Evolutionary conservation across 352 stramenopile genomes (phyloP).

Genomic region (Phytopythium mirpurense): DNA sequence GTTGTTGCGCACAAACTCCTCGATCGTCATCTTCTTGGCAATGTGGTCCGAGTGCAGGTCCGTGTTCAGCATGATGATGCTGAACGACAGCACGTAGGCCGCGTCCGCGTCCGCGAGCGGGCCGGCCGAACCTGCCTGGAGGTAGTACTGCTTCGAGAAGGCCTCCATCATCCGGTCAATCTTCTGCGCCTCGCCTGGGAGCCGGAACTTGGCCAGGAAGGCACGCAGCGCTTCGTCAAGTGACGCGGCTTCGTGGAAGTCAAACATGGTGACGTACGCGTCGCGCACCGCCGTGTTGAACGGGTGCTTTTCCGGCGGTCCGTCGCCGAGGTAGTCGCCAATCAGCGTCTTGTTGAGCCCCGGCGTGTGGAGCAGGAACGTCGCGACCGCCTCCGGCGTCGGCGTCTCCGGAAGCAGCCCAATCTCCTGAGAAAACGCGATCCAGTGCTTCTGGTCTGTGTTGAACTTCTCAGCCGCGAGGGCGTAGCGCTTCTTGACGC

Average conservation of each 20-base stretch:
- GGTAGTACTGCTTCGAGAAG: constrained; percentile 92
- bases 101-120: constrained; percentile 86
- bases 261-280: constrained; percentile 90
- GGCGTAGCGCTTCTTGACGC: constrained; percentile 87
- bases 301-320: constrained; percentile 92
- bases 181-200: constrained; percentile 98
- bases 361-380: constrained; percentile 92
- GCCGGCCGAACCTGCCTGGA: constrained; percentile 52
- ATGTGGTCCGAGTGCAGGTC: constrained; percentile 95
- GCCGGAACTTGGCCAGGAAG: constrained; percentile 93
- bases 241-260: constrained; percentile 85
- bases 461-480: constrained; percentile 95
- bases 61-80: constrained; percentile 99
- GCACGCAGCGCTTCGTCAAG: constrained; percentile 91
- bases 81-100: constrained; percentile 96
- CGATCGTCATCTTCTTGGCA: constrained; percentile 83
- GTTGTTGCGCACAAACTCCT: constrained; percentile 88
- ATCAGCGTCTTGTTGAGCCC: constrained; percentile 93
- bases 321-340: constrained; percentile 96
- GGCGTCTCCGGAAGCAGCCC: constrained; percentile 76
- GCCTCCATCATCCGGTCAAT: constrained; percentile 98
- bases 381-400: constrained; percentile 86
- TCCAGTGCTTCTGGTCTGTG: constrained; percentile 89
- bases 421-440: constrained; percentile 87
- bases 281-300: constrained; percentile 91